A percentile compares a stretch with the other conserved stretches of the same genome.
phyloP scores from a whole-genome alignment of 2,329 filamentous ascomycete genomes.

The Aspergillus novoparasiticus region DNA sequence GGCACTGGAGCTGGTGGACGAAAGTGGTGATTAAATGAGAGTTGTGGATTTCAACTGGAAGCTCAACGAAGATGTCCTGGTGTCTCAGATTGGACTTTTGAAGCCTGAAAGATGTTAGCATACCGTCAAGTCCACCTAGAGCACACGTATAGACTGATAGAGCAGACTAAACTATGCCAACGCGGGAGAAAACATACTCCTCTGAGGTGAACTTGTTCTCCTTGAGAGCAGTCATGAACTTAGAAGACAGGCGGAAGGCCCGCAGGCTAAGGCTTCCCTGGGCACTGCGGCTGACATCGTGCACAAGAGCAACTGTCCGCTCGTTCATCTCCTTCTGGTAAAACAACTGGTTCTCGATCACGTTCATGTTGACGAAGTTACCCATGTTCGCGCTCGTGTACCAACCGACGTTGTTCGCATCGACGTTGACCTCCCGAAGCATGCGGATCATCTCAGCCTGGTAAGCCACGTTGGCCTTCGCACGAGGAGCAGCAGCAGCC shows the following conservation, averaged over 20 bases:
- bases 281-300: constrained; percentile 92
- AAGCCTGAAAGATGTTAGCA: constrained; percentile 60
- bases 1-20: constrained; percentile 83
- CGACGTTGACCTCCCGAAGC: constrained; percentile 94
- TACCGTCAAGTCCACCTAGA: constrained; percentile 1
- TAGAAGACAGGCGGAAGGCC: constrained; percentile 84
- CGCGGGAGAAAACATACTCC: constrained; percentile 62
- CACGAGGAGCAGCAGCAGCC: constrained; percentile 84
- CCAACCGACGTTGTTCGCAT: constrained; percentile 97
- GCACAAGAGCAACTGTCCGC: constrained; percentile 82
- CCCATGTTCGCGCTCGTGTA: constrained; percentile 99
- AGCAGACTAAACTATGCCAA: background rate
- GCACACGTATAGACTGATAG: background rate
- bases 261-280: constrained; percentile 87
- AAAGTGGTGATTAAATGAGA: constrained; percentile 94
- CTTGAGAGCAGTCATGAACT: constrained; percentile 90
- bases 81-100: constrained; percentile 93
- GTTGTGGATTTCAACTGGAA: constrained; percentile 90
- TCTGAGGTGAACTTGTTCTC: constrained; percentile 98
- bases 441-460: constrained; percentile 97
- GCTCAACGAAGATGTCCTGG: constrained; percentile 89
- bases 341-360: constrained; percentile 97
- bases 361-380: constrained; percentile 92
- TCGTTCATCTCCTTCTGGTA: constrained; percentile 94
- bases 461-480: constrained; percentile 86